Percentiles rank a stretch among this genome's conserved stretches.
phyloP scores from a whole-genome alignment of 2,329 filamentous ascomycete genomes.

The Fusarium haematococcum region DNA sequence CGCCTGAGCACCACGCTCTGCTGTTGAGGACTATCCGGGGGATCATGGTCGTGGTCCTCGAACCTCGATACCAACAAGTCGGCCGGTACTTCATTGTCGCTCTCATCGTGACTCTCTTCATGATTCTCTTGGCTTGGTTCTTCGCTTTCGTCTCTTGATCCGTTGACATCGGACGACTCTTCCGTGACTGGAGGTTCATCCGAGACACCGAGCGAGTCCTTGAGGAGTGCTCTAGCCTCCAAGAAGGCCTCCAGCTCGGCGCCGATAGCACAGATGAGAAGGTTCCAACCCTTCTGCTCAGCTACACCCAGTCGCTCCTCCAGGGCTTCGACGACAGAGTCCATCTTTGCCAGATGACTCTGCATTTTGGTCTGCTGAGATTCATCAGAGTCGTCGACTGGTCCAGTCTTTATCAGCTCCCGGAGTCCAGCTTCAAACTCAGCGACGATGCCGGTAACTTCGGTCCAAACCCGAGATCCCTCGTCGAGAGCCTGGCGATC shows the following conservation, averaged over 20 bases:
- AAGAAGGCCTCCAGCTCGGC: constrained; percentile 77
- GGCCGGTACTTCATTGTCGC: constrained; percentile 58
- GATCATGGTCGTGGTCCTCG: constrained; percentile 41
- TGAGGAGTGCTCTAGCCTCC: constrained; percentile 69
- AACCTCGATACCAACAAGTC: constrained; percentile 53
- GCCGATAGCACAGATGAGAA: constrained; percentile 80
- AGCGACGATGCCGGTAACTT: constrained; percentile 68
- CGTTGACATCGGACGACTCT: background rate
- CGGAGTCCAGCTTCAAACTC: constrained; percentile 74
- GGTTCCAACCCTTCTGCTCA: constrained; percentile 75
- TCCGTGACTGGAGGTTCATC: constrained; percentile 19
- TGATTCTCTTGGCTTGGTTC: constrained; percentile 3
- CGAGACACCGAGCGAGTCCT: constrained; percentile 28
- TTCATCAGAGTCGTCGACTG: constrained; percentile 47
- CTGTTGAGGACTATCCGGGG: constrained; percentile 26
- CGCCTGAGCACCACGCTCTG: constrained; percentile 34
- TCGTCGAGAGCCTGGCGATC: constrained; percentile 76
- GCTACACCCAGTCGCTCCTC: constrained; percentile 66
- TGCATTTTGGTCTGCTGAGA: constrained; percentile 55
- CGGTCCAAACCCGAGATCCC: constrained; percentile 75
- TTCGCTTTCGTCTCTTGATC: background rate
- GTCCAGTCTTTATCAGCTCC: constrained; percentile 60
- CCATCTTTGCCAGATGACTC: constrained; percentile 67
- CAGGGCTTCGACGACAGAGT: constrained; percentile 65
- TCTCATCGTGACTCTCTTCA: constrained; percentile 41